A percentile compares a stretch with the other conserved stretches of the same genome.
phyloP scores from a whole-genome alignment of 1,284 basidiomycete species.

The Cystobasidium slooffiae region DNA sequence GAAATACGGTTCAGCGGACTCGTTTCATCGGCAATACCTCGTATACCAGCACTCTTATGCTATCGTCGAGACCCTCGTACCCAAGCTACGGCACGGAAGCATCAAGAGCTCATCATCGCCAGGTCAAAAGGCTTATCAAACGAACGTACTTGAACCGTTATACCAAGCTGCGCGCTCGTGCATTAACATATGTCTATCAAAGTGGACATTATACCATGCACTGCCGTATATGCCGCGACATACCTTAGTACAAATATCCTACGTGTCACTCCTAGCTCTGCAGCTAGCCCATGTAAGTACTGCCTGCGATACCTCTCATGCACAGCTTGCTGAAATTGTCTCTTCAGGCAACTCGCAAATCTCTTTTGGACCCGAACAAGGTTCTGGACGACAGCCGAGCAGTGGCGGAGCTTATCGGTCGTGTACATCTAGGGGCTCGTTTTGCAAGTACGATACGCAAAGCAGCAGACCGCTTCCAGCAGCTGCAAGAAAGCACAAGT shows the following conservation, averaged over 20 bases:
- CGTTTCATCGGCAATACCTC: constrained; percentile 3
- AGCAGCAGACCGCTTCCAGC: constrained; percentile 8
- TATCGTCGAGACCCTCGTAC: constrained; percentile 6
- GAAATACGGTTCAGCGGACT: not conserved
- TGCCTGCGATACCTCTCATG: not conserved
- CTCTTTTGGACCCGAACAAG: not conserved
- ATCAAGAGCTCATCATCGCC: constrained; percentile 4
- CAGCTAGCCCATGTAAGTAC: not conserved
- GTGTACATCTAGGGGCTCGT: not conserved
- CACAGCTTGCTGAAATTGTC: not conserved
- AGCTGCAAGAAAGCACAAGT: not conserved
- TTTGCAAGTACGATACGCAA: constrained; percentile 13
- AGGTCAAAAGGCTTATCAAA: not conserved
- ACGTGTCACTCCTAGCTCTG: constrained; percentile 2
- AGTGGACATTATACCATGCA: constrained; percentile 6
- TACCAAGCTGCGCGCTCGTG: constrained; percentile 4
- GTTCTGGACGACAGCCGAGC: constrained; percentile 6
- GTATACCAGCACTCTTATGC: constrained; percentile 2
- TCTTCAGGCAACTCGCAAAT: not conserved
- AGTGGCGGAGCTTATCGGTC: not conserved
- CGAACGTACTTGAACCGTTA: not conserved
- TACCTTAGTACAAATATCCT: constrained; percentile 9
- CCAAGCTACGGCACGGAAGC: not conserved
- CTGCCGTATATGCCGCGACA: constrained; percentile 9
- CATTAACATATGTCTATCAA: not conserved